Evolutionary conservation across 75 land plant species (phyloP).

Genomic region (Selaginella tamariscina): DNA sequence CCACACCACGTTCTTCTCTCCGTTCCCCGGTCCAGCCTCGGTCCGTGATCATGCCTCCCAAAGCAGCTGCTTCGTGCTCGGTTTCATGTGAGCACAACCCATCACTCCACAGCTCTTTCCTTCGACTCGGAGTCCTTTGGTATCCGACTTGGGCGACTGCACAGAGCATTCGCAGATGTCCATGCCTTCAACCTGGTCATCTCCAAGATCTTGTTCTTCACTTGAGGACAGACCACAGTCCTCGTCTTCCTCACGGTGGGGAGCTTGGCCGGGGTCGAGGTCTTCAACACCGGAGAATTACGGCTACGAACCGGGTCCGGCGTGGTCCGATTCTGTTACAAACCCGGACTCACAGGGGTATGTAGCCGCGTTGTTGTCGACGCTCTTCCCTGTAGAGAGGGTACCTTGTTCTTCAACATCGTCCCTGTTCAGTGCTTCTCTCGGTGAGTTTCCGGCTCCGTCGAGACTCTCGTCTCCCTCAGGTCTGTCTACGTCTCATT

Average conservation of each 20-base stretch:
- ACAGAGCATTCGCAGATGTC: not conserved
- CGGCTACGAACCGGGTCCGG: not conserved
- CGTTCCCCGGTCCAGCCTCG: not conserved
- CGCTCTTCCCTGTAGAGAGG: constrained; percentile 3
- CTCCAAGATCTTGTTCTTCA: not conserved
- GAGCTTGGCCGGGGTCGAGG: not conserved
- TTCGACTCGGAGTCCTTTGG: not conserved
- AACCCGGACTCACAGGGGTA: not conserved
- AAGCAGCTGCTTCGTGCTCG: not conserved
- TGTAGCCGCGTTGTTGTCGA: not conserved
- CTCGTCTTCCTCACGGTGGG: not conserved
- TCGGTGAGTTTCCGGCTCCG: constrained; percentile 7
- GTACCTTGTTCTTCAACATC: not conserved
- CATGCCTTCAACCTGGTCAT: constrained; percentile 2
- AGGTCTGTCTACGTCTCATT: not conserved
- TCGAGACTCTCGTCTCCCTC: not conserved
- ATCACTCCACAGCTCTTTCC: constrained; percentile 23
- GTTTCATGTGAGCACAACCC: constrained; percentile 9
- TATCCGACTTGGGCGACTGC: not conserved
- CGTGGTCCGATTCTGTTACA: not conserved
- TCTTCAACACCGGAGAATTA: constrained; percentile 5
- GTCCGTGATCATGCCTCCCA: constrained; percentile 19
- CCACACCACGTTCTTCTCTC: not conserved
- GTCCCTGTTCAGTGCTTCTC: constrained; percentile 7
- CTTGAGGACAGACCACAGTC: not conserved